Evolutionary conservation across 179 eudicot genomes (phyloP), one percentile per base, ranked within the genome.

Genomic region (Pouteria campechiana): DNA sequence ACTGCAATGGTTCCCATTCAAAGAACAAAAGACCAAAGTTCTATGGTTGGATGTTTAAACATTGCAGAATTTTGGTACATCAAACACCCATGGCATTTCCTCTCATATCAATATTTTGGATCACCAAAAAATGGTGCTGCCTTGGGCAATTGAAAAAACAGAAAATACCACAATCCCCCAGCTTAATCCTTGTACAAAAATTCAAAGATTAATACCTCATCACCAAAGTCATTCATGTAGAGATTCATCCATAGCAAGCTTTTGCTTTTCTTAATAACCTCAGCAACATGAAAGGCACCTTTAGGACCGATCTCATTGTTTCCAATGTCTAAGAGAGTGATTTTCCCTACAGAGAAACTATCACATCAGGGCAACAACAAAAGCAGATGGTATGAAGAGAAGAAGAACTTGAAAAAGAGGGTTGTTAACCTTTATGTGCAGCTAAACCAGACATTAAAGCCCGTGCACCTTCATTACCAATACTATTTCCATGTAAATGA

Each of bases 381-480:
- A 2, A 15, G 17, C 23, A 37, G 41, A 30, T 14, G 42, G n/a
- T 42, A 18, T 24, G 39, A 33, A n/a, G 13, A 30, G 18, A 14
- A 20, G 19, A 39, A 33, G 17, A 19, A 31, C 20, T 33, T 32
- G 17, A 17, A 30, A 17, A 2, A 49, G 22, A 13, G 21, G 35
- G 24, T 46, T 23, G 24, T 37, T 50, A 67, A 90, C 98, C 98
- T 90, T 76, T 79, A 32, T 62, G 76, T 31, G 71, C 37, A 44
- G 65, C 70, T 54, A 90, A 59, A 54, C 82, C 76, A 49, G 75
- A 32, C 79, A 86, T 73, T 32, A 90, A 68, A 50, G 79, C 67
- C 15, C 83, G 83, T 31, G 72, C 87, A 38, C 98, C 98, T 71
- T 90, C 98, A 79, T 90, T 88, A 18, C 94, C 95, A 45, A 90